These are phyloP conservation scores for Citrus sp. DNA, from an alignment of 345 rosid species.

Conservation along the genomic window DNA sequence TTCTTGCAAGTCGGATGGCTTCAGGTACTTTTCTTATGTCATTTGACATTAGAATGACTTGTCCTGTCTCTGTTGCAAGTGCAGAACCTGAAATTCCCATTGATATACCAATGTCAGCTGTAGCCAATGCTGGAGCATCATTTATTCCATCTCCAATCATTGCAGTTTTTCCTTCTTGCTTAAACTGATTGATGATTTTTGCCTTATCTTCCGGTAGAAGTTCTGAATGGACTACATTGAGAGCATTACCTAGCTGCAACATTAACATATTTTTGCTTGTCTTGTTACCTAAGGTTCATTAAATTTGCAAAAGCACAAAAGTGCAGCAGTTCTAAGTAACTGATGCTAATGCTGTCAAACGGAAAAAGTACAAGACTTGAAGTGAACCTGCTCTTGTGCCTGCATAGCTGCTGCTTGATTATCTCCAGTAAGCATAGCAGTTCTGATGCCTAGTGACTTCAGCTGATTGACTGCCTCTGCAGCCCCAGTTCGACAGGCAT, in stretches of 20 bases:
- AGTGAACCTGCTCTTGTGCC: conserved; percentile 70
- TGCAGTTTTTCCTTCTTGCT: conserved; percentile 58
- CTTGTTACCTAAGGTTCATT: neutral
- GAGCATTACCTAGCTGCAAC: conserved; percentile 56
- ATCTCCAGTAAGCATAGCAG: conserved; percentile 91
- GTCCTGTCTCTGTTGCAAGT: conserved; percentile 79
- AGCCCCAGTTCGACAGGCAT: conserved; percentile 73
- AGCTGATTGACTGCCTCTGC: conserved; percentile 58
- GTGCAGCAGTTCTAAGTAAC: neutral
- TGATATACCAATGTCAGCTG: conserved; percentile 82
- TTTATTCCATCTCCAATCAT: conserved; percentile 95
- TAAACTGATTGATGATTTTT: conserved; percentile 41
- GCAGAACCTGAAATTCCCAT: conserved; percentile 95
- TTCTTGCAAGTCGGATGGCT: conserved; percentile 55
- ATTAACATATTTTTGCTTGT: neutral
- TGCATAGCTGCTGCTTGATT: conserved; percentile 59
- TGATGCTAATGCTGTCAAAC: neutral
- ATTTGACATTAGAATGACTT: conserved; percentile 79
- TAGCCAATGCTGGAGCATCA: conserved; percentile 95
- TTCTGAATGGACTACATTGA: conserved; percentile 60
- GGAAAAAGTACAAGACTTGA: neutral
- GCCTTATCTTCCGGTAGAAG: conserved; percentile 82
- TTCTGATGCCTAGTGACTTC: conserved; percentile 47
- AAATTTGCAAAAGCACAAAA: neutral
- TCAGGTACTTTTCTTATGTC: conserved; percentile 71